phyloP scores from a whole-genome alignment of 352 stramenopile species.

The Halophytophthora batemanensis region DNA sequence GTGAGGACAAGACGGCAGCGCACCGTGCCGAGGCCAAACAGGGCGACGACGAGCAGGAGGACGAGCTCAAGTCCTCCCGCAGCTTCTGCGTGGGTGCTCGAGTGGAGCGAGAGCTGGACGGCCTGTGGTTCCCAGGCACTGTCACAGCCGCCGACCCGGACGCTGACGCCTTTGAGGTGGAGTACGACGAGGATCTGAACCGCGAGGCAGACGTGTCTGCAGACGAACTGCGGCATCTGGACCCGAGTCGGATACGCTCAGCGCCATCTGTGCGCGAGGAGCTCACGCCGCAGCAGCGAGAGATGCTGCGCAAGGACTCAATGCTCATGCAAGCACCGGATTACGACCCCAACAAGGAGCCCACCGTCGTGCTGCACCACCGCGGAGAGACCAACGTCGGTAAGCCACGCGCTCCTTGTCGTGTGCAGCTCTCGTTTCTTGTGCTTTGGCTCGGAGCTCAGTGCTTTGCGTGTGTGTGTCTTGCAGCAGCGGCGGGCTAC shows the following conservation, averaged over 20 bases:
- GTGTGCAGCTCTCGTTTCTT: too few species aligned
- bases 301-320: conserved; percentile 51
- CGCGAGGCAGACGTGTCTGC: conserved; percentile 54
- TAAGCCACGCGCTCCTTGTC: conserved; percentile 22
- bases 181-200: conserved; percentile 82
- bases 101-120: conserved; percentile 71
- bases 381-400: conserved; percentile 64
- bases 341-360: conserved; percentile 67
- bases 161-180: conserved; percentile 60
- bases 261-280: conserved; percentile 4
- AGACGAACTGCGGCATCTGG: conserved; percentile 43
- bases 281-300: conserved; percentile 32
- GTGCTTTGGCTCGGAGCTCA: conserved; percentile 1
- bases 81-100: conserved; percentile 39
- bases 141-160: conserved; percentile 42
- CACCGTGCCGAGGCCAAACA: conserved; percentile 9
- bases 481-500: conserved; percentile 46
- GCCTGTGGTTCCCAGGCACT: conserved; percentile 71
- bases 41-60: conserved; percentile 18
- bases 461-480: not conserved
- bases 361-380: conserved; percentile 74
- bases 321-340: conserved; percentile 57
- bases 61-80: conserved; percentile 13
- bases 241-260: conserved; percentile 17
- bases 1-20: not conserved